Conservation (phyloP, 2,329 filamentous ascomycete genomes). For the Xylariaceae sp. region DNA sequence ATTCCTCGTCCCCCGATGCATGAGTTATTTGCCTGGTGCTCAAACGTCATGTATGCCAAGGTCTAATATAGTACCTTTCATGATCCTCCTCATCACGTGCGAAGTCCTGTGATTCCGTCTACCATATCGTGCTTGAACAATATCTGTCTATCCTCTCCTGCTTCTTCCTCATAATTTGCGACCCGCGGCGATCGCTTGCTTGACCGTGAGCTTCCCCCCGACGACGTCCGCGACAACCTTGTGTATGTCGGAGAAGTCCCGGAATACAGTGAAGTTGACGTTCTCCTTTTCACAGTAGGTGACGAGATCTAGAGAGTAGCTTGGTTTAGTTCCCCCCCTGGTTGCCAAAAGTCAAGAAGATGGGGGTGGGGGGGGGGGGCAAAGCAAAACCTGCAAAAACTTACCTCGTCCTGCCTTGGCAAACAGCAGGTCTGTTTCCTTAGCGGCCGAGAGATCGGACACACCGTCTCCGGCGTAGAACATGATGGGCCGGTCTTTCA, state of each 20-base stretch:
- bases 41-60: conserved; percentile 1
- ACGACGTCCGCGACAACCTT: conserved; percentile 69
- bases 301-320: conserved; percentile 61
- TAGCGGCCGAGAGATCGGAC: conserved; percentile 83
- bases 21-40: neutral
- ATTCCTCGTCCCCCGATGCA: conserved; percentile 2
- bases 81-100: neutral
- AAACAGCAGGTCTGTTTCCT: conserved; percentile 88
- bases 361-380: neutral
- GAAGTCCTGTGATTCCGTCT: neutral
- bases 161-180: conserved; percentile 15
- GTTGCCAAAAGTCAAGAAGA: no score
- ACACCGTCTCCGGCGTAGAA: conserved; percentile 96
- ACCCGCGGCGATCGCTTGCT: conserved; percentile 57
- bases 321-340: no score
- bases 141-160: no score
- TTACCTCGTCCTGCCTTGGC: conserved; percentile 83
- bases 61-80: neutral
- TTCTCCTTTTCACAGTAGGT: conserved; percentile 78
- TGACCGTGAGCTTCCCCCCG: conserved; percentile 63
- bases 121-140: no score
- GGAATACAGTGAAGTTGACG: conserved; percentile 82
- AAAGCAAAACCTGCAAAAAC: conserved; percentile 17
- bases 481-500: conserved; percentile 73
- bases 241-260: conserved; percentile 76